Conservation (phyloP, 2,329 filamentous ascomycete genomes). For the Didymella arachidicola region DNA sequence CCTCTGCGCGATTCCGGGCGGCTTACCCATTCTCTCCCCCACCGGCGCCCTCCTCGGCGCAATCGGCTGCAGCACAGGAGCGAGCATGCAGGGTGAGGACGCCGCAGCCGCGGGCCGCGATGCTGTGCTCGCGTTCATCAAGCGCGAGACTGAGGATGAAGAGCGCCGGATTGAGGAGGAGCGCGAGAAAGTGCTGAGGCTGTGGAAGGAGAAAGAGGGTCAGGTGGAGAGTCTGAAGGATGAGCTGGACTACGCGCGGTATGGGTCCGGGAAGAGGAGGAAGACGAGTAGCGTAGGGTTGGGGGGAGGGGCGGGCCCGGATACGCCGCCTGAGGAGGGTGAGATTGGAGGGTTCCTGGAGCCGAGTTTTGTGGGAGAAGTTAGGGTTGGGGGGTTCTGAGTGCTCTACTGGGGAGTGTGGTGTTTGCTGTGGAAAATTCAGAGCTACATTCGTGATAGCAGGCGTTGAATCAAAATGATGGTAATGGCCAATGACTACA, state of each 20-base stretch:
- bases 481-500: background rate
- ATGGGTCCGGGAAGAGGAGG: conserved; percentile 25
- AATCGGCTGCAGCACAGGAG: conserved; percentile 62
- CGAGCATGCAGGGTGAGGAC: conserved; percentile 61
- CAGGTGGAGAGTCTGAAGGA: conserved; percentile 29
- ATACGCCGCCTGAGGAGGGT: conserved; percentile 37
- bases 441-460: background rate
- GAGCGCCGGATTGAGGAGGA: conserved; percentile 30
- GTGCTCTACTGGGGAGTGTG: background rate
- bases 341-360: conserved; percentile 20
- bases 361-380: conserved; percentile 35
- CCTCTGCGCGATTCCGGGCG: conserved; percentile 62
- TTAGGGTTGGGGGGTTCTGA: conserved; percentile 24
- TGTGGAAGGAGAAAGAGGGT: conserved; percentile 37
- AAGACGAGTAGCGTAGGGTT: conserved; percentile 28
- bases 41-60: conserved; percentile 60
- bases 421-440: background rate
- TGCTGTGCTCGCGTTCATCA: conserved; percentile 50
- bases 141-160: conserved; percentile 28
- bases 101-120: conserved; percentile 60
- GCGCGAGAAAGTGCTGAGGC: conserved; percentile 29
- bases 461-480: background rate
- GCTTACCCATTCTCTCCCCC: conserved; percentile 57
- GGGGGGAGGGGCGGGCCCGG: conserved; percentile 14
- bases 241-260: conserved; percentile 26